Percentiles rank a stretch among this genome's conserved stretches.
These are phyloP conservation scores for Leucocoprinus sp. DNA, from an alignment of 768 basidiomycete genomes.

Conservation along the genomic window DNA sequence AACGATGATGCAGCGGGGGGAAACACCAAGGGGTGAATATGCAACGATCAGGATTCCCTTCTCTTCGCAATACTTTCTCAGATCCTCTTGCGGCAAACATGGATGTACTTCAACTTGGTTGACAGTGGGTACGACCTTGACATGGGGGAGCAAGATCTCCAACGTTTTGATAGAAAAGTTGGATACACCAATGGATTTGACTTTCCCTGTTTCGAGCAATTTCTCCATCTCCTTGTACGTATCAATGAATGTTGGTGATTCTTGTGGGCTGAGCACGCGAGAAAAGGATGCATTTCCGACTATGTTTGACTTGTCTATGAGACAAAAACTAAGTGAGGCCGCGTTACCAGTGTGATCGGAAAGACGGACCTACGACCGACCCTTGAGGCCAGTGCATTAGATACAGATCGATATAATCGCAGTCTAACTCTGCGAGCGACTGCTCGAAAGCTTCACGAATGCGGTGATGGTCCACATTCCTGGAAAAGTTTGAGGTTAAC, in stretches of 20 bases:
- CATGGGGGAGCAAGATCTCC: conserved; percentile 31
- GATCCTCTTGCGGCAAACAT: conserved; percentile 42
- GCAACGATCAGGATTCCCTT: conserved; percentile 44
- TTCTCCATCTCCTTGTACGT: conserved; percentile 21
- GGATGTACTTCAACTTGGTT: conserved; percentile 57
- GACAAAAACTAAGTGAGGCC: background rate
- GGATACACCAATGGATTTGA: conserved; percentile 45
- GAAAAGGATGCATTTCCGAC: conserved; percentile 3
- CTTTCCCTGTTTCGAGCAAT: conserved; percentile 27
- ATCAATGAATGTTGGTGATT: conserved; percentile 19
- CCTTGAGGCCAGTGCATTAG: conserved; percentile 21
- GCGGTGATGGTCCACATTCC: conserved; percentile 21
- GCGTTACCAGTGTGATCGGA: no score
- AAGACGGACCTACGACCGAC: conserved; percentile 2
- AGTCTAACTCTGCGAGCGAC: conserved; percentile 26
- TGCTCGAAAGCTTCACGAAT: conserved; percentile 30
- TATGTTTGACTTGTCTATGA: background rate
- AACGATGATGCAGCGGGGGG: background rate
- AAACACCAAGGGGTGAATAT: conserved; percentile 35
- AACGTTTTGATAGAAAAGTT: conserved; percentile 46
- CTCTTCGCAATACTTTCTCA: conserved; percentile 38
- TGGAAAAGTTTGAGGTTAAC: background rate
- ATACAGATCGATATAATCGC: conserved; percentile 37
- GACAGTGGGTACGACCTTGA: conserved; percentile 38
- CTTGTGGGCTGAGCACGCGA: conserved; percentile 13